These are phyloP conservation scores for Gentiana macrophylla DNA, from an alignment of 257 asterid species.

Conservation along the genomic window DNA sequence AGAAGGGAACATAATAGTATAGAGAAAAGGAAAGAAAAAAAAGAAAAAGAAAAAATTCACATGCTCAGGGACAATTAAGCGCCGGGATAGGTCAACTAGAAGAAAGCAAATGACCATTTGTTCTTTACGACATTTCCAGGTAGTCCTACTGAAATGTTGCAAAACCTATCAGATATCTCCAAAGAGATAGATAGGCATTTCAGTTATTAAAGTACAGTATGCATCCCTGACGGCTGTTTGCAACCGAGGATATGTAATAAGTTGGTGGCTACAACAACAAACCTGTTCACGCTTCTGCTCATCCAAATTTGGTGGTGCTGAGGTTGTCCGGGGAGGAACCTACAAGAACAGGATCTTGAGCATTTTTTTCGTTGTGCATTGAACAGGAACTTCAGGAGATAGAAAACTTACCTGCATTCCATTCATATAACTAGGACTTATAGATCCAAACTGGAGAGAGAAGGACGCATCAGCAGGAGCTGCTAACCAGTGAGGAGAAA, in stretches of 20 bases:
- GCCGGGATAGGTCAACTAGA: too few species aligned
- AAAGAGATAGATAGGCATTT: too few species aligned
- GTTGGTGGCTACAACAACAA: conserved; percentile 15
- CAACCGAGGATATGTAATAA: background rate
- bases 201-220: too few species aligned
- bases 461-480: conserved; percentile 57
- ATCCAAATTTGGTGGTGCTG: conserved; percentile 92
- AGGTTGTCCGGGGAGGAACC: conserved; percentile 94
- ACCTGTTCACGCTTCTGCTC: conserved; percentile 94
- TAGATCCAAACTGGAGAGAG: conserved; percentile 86
- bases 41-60: too few species aligned
- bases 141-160: too few species aligned
- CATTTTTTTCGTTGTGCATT: background rate
- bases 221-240: background rate
- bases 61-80: too few species aligned
- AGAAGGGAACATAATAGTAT: too few species aligned
- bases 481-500: conserved; percentile 6
- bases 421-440: conserved; percentile 71
- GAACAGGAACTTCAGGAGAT: conserved; percentile 10
- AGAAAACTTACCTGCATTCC: conserved; percentile 57
- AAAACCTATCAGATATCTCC: too few species aligned
- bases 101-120: too few species aligned
- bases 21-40: too few species aligned
- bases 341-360: conserved; percentile 13
- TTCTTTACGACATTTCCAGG: too few species aligned